Evolutionary conservation across 345 rosid genomes (phyloP), one percentile per base, ranked within the genome.

Genomic region (Excoecaria agallocha): DNA sequence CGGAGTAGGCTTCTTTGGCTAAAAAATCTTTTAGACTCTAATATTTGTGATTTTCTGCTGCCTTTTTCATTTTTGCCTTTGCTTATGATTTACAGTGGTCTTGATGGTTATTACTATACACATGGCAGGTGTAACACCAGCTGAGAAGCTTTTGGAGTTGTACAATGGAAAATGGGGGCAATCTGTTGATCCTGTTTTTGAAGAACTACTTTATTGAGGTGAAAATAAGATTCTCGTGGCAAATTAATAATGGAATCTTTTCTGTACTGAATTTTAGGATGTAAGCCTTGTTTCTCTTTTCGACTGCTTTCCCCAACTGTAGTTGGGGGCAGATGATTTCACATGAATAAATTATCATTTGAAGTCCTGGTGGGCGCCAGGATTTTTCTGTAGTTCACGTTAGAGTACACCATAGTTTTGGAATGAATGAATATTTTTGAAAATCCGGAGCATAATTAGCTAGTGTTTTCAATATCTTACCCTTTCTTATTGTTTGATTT

Each of bases 111-210:
- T 3, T 60, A 62, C 45, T 49, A 16, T 54, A 43, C n/a, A 62
- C 65, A 64, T 79, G 68, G 52, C 83, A 93, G 97, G 98, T 61
- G 87, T 89, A 38, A 93, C 98, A 43, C 97, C 98, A 0, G 98
- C 94, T 1, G 98, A 93, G 85, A 82, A 88, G 71, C 98, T 91
- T 35, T 81, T 93, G 87, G 92, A 91, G 19, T n/a, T 89, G 87
- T 93, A 88, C 84, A 67, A 91, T 46, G 94, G 89, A 65, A 89
- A 89, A 25, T 93, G 98, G 98, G 94, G 86, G 62, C 83, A 80
- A 82, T 88, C 90, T 24, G 90, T 93, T 17, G 93, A 91, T 76
- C 93, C 97, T 38, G 94, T 93, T 51, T 93, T 91, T 65, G 85
- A 89, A 78, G 97, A 93, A 77, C 89, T 93, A 2, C 86, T 89